Conservation (phyloP, 2,329 filamentous ascomycete species). For the Ascochyta rabiei region DNA sequence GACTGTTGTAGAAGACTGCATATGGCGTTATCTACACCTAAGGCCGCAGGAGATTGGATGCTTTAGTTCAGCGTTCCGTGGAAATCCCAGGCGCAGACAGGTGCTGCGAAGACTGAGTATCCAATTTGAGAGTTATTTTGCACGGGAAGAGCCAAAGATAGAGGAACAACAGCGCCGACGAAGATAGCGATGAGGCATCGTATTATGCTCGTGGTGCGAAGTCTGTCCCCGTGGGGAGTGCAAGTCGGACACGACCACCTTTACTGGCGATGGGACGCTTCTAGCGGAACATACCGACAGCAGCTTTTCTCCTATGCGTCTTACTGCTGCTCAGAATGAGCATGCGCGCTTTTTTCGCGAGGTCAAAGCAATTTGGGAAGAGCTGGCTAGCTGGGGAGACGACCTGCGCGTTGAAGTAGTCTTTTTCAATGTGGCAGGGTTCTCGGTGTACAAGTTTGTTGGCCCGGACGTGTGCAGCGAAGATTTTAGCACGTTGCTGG, state of each 20-base stretch:
- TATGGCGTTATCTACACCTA: background rate
- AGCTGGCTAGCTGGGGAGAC: background rate
- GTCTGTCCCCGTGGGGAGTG: background rate
- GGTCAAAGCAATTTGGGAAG: background rate
- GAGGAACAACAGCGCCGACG: background rate
- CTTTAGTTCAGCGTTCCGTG: slow-evolving; percentile 2
- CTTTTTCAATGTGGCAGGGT: background rate
- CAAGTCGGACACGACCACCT: background rate
- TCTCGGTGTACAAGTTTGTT: background rate
- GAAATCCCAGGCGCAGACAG: background rate
- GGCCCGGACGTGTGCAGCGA: background rate
- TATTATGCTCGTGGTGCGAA: background rate
- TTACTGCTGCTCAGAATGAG: background rate
- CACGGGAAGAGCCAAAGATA: background rate
- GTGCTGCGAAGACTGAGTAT: background rate
- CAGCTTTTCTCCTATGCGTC: background rate
- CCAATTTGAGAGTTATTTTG: background rate
- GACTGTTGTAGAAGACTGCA: background rate
- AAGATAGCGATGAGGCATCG: background rate
- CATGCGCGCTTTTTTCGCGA: background rate
- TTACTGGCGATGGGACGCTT: background rate
- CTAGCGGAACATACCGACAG: background rate
- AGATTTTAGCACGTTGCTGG: background rate
- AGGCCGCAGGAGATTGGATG: slow-evolving; percentile 1
- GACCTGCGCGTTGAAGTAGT: background rate